Evolutionary conservation across 2,329 filamentous ascomycete species (phyloP).

Genomic region (Blastomyces gilchristii): DNA sequence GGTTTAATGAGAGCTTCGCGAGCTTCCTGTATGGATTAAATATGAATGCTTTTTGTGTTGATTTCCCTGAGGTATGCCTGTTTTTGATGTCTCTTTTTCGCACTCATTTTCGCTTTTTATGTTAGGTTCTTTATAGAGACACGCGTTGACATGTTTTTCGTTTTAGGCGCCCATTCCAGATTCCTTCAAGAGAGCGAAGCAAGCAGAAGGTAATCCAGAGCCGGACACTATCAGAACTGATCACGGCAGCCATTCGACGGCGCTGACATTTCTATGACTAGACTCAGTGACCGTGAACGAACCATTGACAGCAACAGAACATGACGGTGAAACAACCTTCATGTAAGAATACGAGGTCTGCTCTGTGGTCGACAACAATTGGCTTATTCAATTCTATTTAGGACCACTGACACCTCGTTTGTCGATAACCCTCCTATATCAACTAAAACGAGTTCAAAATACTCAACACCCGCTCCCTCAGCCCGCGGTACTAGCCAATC

Average conservation of each 20-base stretch:
- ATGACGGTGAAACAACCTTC: constrained; percentile 68
- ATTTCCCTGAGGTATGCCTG: constrained; percentile 75
- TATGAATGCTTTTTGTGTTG: constrained; percentile 98
- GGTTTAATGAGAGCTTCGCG: constrained; percentile 93
- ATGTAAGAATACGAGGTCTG: constrained; percentile 45
- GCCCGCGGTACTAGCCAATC: constrained; percentile 18
- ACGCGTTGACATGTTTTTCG: constrained; percentile 1
- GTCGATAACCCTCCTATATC: constrained; percentile 66
- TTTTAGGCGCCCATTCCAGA: constrained; percentile 67
- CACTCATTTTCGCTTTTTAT: background rate
- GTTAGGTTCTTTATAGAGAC: background rate
- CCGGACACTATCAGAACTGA: background rate
- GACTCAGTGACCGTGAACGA: constrained; percentile 3
- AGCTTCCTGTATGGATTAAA: constrained; percentile 93
- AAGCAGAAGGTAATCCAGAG: constrained; percentile 43
- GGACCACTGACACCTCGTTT: constrained; percentile 85
- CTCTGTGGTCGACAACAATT: background rate
- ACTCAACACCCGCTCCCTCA: constrained; percentile 20
- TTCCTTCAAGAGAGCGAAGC: constrained; percentile 61
- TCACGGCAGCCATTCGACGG: background rate
- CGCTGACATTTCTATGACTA: background rate
- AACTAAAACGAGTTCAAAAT: constrained; percentile 35
- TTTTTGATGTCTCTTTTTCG: background rate
- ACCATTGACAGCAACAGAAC: constrained; percentile 26
- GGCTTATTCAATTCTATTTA: constrained; percentile 25